Evolutionary conservation across 352 stramenopile genomes (phyloP), one percentile per base, ranked within the genome.

Genomic region (Phytophthora constricta): DNA sequence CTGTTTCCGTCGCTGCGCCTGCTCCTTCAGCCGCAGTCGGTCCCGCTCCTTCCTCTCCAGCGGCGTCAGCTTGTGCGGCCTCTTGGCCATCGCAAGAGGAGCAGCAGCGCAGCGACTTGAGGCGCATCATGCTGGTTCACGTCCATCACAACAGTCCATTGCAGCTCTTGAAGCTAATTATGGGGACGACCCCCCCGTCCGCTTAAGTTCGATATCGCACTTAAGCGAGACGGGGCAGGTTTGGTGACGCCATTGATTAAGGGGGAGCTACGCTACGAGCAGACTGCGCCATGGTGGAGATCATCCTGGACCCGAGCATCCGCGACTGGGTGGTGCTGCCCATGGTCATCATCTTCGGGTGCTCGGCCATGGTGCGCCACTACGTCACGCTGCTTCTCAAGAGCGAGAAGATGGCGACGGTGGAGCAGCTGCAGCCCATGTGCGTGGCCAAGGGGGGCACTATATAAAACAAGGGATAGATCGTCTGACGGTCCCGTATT

Each of bases 301-400:
- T 98, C 66, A 92, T 97, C 70, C 77, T 98, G 62, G 93, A 98
- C 79, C 89, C 92, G 76, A 93, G 86, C 67, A 98, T 98, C 70
- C 88, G 92, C 63, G 89, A 98, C 72, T 98, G 95, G 95, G 97
- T 99, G 37, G 95, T 99, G 59, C 86, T 99, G 53, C 97, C 97
- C 48, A 97, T 99, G 68, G 89, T 99, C 71, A 84, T 99, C 34
- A 98, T 99, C 74, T 93, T 96, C 65, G 88, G 86, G 27, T 93
- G 84, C 60, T 93, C 85, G 42, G 86, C 86, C 37, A 92, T 92
- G 79, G 78, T 93, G 66, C 86, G 88, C 58, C 86, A 96, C 76
- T 96, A 94, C 65, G 76, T 96, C 27, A 94, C 88, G 66, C 71
- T 92, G 58, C 70, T 96, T 48, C 77, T 96, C 53, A 93, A 93